Base-by-base conservation (phyloP, 2,329 filamentous ascomycete genomes). In the Tolypocladium pustulatum region DNA sequence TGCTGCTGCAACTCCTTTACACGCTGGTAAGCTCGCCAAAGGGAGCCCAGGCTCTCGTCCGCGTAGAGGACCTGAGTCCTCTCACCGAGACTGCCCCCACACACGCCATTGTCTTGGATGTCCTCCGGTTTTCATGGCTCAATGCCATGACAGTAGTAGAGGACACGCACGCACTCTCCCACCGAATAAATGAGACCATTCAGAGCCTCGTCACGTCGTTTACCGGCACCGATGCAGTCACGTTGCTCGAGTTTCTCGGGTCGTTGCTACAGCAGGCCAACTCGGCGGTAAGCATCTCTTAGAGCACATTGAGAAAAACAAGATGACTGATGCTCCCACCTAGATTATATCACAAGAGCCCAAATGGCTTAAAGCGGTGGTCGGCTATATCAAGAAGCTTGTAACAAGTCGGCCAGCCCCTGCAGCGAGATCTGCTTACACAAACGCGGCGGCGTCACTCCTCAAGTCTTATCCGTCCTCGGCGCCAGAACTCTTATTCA, bases 201-300 rank as follows among this genome's bases (percentile, higher is more conserved):
- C 73, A 75, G 40, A 69, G 67, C 10, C 73, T 87, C 3, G 73
- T 81, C 8, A 72, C 78, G 9, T 77, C 78, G 0, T 87, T 85
- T 65, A 79, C 75, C 41, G 78, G 78, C 13, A 86, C 83, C 12
- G 83, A 87, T 65, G 82, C 77, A 5, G 80, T 83, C 4, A 86
- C 81, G 0, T 72, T 87, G 4, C 71, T 87, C 2, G 74, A 74
- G 43, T 86, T 86, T 64, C 64, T 85, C n/a, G 79, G 77, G 20
- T 72, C 73, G 51, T 72, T 84, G 52, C 68, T 87, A 3, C 74
- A 78, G 6, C 78, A 77, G 55, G 71, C 82, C 12, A 72, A 78
- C 27, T 69, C 75, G 15, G 69, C 73, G 61, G 83, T 84, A 70
- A 65, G 76, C 69, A 22, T 6, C 9, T 8, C 2, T 20, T 7